phyloP scores from a whole-genome alignment of 495 filamentous ascomycete species.

The Penicillium lividum region DNA sequence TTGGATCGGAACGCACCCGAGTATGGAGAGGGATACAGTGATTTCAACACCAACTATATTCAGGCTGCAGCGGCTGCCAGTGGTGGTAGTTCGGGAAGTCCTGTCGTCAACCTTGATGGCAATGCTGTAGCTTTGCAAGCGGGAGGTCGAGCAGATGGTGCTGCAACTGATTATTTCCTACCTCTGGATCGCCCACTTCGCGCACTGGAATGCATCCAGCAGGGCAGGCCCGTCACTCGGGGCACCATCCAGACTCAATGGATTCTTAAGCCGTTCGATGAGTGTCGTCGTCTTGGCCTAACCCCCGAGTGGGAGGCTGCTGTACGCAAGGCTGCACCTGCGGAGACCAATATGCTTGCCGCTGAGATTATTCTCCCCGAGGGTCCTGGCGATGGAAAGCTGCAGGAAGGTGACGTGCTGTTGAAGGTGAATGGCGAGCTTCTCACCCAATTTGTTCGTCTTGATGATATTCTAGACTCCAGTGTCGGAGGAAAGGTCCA shows the following conservation, averaged over 20 bases:
- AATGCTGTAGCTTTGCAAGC: constrained; percentile 93
- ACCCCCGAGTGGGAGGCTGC: constrained; percentile 81
- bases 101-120: constrained; percentile 94
- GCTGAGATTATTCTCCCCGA: constrained; percentile 93
- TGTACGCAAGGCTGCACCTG: constrained; percentile 78
- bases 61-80: constrained; percentile 96
- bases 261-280: constrained; percentile 95
- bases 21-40: constrained; percentile 97
- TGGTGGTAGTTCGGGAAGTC: constrained; percentile 94
- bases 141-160: constrained; percentile 88
- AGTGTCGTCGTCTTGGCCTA: constrained; percentile 88
- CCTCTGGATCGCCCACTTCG: constrained; percentile 86
- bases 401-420: constrained; percentile 95
- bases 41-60: constrained; percentile 99
- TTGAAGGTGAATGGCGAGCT: constrained; percentile 92
- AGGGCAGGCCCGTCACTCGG: constrained; percentile 70
- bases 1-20: constrained; percentile 96
- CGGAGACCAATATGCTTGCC: constrained; percentile 94
- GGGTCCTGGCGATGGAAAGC: constrained; percentile 78
- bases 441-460: constrained; percentile 86
- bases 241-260: constrained; percentile 99
- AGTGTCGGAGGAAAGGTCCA: constrained; percentile 74
- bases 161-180: constrained; percentile 97
- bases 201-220: constrained; percentile 81
- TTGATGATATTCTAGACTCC: constrained; percentile 93